Evolutionary conservation across 768 basidiomycete species (phyloP), one percentile per base, ranked within the genome.

Genomic region (Collybia mongolica): DNA sequence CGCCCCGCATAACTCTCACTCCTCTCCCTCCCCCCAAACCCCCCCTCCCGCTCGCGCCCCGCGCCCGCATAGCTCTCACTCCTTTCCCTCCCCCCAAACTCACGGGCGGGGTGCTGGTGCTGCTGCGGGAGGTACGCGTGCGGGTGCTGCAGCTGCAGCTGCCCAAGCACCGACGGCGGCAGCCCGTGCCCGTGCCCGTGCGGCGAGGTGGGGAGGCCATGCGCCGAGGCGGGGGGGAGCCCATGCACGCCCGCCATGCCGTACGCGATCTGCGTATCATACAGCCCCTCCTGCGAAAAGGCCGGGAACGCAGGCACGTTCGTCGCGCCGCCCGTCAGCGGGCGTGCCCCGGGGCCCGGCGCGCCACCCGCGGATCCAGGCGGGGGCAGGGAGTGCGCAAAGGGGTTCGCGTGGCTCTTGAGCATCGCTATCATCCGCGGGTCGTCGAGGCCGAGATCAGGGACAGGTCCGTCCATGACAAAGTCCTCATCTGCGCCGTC

Each of bases 401-500:
- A 63, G 0, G 61, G 53, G 40, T 53, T 58, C 38, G 53, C 54
- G 40, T 45, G 56, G 29, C 41, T 48, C 45, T 61, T 56, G n/a
- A 59, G 53, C 51, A 57, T 59, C 4, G 58, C 61, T n/a, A 53
- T 46, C 49, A 50, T 44, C 40, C 60, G 60, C 6, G 55, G 39
- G 23, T 73, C 72, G 49, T 71, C 71, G 11, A 57, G 24, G 29
- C 63, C 67, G 22, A 45, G 54, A 14, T 35, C 49, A n/a, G 39
- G 46, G 35, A 17, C 49, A 39, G 26, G 46, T 0, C 51, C 51
- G 42, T 61, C 55, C 50, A 56, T 58, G 18, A 52, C 53, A 42
- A 50, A 60, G 7, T 60, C 60, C 12, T 60, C 45, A 11, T 54
- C 24, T 14, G 53, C 51, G 28, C 54, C 56, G 49, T 54, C 45